phyloP scores from a whole-genome alignment of 495 filamentous ascomycete species.

The Podospora tetraspora region DNA sequence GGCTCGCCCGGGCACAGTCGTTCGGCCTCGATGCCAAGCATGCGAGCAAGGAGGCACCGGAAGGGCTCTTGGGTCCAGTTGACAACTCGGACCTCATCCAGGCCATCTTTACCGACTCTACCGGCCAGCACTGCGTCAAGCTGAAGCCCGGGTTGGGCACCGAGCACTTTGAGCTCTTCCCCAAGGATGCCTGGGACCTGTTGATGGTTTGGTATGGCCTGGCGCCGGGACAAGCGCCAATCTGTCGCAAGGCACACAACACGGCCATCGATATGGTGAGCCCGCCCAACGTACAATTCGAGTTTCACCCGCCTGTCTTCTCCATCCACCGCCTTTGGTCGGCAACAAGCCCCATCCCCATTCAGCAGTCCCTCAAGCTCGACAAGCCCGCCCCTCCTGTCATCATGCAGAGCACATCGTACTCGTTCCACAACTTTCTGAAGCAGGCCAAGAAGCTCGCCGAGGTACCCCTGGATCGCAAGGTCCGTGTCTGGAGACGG shows the following conservation, averaged over 20 bases:
- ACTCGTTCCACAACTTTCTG: constrained; percentile 65
- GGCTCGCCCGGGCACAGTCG: constrained; percentile 70
- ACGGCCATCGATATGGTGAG: constrained; percentile 52
- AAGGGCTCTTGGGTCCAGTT: constrained; percentile 70
- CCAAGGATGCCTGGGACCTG: constrained; percentile 72
- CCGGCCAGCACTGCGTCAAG: constrained; percentile 59
- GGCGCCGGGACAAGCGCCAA: constrained; percentile 60
- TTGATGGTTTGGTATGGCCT: constrained; percentile 79
- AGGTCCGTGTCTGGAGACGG: constrained; percentile 76
- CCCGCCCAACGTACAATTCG: constrained; percentile 67
- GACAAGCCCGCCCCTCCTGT: constrained; percentile 53
- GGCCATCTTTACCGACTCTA: constrained; percentile 43
- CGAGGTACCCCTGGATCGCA: constrained; percentile 59
- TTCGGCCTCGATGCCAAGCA: constrained; percentile 53
- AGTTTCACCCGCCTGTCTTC: constrained; percentile 80
- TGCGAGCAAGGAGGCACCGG: constrained; percentile 54
- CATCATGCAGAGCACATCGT: constrained; percentile 63
- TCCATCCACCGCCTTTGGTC: constrained; percentile 73
- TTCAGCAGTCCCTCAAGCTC: constrained; percentile 52
- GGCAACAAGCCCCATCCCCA: constrained; percentile 47
- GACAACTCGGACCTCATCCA: constrained; percentile 74
- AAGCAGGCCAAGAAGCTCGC: constrained; percentile 61
- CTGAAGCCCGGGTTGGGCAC: constrained; percentile 64
- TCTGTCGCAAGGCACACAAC: constrained; percentile 74
- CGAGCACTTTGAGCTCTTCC: constrained; percentile 72